Percentiles rank a stretch among this genome's conserved stretches.
These are phyloP conservation scores for Diaporthe amygdali DNA, from an alignment of 2,329 filamentous ascomycete species.

Conservation along the genomic window DNA sequence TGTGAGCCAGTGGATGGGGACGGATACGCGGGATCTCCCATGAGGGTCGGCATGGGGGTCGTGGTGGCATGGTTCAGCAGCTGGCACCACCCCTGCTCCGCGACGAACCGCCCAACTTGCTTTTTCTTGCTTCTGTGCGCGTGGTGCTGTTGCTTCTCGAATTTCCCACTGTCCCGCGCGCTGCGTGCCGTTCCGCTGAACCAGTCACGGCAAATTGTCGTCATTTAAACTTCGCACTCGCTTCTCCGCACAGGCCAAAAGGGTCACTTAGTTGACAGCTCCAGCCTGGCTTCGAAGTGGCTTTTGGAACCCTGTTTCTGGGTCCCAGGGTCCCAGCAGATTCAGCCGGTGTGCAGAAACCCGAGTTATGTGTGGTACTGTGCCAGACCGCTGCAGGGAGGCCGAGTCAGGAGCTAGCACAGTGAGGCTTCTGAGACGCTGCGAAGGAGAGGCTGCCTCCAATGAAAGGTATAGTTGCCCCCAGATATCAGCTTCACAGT, in stretches of 20 bases:
- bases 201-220: slow-evolving; percentile 13
- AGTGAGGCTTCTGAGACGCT: slow-evolving; percentile 1
- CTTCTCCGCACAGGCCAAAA: slow-evolving; percentile 3
- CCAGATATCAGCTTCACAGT: not conserved
- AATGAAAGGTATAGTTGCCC: not conserved
- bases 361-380: not conserved
- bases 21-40: slow-evolving; percentile 11
- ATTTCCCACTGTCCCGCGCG: slow-evolving; percentile 10
- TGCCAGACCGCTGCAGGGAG: not conserved
- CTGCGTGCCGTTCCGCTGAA: slow-evolving; percentile 18
- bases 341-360: not conserved
- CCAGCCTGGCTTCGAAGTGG: not conserved
- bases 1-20: not conserved
- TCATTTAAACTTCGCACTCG: slow-evolving; percentile 13
- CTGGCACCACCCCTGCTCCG: slow-evolving; percentile 6
- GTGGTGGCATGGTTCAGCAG: not conserved
- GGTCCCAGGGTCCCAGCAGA: not conserved
- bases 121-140: slow-evolving; percentile 11
- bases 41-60: not conserved
- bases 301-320: not conserved
- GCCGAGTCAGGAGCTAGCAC: slow-evolving; percentile 12
- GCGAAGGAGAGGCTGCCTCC: not conserved
- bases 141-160: not conserved
- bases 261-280: not conserved
- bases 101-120: slow-evolving; percentile 5